Conservation (phyloP, 768 basidiomycete genomes). For the Tylopilus rubrobrunneus region DNA sequence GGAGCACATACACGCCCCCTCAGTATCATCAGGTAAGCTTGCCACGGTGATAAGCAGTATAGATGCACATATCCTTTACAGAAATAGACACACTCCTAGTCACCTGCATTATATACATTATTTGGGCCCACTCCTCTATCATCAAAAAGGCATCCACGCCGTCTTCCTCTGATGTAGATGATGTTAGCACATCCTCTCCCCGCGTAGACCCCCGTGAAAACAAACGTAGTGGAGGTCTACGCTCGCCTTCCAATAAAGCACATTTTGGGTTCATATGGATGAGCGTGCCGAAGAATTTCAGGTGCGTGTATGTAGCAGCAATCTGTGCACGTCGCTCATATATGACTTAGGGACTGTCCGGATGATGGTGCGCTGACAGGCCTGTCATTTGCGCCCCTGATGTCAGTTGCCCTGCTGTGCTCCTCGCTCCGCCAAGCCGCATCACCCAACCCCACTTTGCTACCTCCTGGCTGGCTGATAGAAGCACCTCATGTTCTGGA, state of each 20-base stretch:
- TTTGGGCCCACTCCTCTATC: constrained; percentile 57
- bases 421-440: constrained; percentile 42
- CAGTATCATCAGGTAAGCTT: constrained; percentile 50
- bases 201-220: constrained; percentile 47
- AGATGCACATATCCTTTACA: constrained; percentile 23
- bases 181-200: constrained; percentile 34
- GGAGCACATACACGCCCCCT: constrained; percentile 32
- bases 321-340: constrained; percentile 8
- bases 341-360: constrained; percentile 54
- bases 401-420: constrained; percentile 65
- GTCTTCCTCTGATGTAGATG: constrained; percentile 17
- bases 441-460: constrained; percentile 28
- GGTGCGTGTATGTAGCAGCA: constrained; percentile 39
- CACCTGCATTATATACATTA: constrained; percentile 55
- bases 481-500: constrained; percentile 63
- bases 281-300: constrained; percentile 86
- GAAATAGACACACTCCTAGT: constrained; percentile 57
- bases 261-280: constrained; percentile 81
- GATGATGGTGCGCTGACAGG: constrained; percentile 88
- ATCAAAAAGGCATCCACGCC: constrained; percentile 20
- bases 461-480: constrained; percentile 72
- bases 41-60: not conserved
- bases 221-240: constrained; percentile 34
- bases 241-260: constrained; percentile 36
- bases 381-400: constrained; percentile 77